Base-by-base conservation (phyloP, 2,329 filamentous ascomycete genomes). In the Trichoderma guizhouense region DNA sequence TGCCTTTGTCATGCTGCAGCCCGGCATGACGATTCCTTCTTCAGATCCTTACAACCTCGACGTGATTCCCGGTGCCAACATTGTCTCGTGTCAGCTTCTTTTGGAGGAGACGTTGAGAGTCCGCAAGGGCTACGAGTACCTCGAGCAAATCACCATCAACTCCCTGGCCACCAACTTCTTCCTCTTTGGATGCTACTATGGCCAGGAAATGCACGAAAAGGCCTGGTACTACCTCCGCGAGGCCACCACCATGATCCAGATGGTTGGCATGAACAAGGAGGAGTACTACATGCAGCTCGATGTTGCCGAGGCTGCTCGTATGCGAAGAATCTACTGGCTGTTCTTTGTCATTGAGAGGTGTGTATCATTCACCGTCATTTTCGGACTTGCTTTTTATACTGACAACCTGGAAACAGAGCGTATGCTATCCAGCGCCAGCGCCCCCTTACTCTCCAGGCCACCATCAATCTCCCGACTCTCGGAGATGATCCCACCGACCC, bases 141-240 rank as follows among this genome's bases (percentile, higher is more conserved):
- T 88, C 36, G 87, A 89, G 66, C 82, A 82, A 15, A 86, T 89
- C 8, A 88, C 84, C 9, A 79, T 87, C 72, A 88, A 89, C 76
- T 87, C 84, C 58, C 79, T 93, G 14, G 89, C 90, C 72, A 93
- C 91, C n/a, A 94, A 91, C 69, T 94, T 93, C 80, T 94, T 95
- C 79, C 79, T 95, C 30, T 94, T 93, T 76, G 91, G 88, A 47
- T 91, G 90, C 72, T 89, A 91, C 79, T 91, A 92, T 73, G 91
- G 89, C 47, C 83, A 93, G 61, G 91, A 94, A 74, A 85, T 90
- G 79, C 91, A 94, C 79, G 90, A 92, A 74, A 90, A 90, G 79
- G 92, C 92, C 1, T 95, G 93, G 92, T 94, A 90, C 78, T 90
- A 93, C 78, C 83, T 95, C 11, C 89, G 92, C 30, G 93, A 96